A percentile compares a stretch with the other conserved stretches of the same genome.
phyloP scores from a whole-genome alignment of 2,329 filamentous ascomycete species.

The Mycogone perniciosa region DNA sequence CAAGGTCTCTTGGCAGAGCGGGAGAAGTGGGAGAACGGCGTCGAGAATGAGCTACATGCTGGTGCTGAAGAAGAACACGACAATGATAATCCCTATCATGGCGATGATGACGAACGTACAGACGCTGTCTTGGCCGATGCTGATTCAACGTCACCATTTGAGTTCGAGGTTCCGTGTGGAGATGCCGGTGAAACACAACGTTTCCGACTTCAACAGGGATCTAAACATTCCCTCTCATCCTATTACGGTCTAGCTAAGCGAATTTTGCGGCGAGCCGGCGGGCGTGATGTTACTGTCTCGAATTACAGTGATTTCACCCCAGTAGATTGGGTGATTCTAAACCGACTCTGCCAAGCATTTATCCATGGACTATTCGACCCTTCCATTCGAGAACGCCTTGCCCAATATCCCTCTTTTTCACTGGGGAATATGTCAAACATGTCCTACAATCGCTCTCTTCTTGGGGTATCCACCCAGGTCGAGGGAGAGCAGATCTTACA shows the following conservation, averaged over 20 bases:
- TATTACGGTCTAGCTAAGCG: conserved; percentile 46
- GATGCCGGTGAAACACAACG: conserved; percentile 14
- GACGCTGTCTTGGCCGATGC: conserved; percentile 5
- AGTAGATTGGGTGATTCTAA: conserved; percentile 43
- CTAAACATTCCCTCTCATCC: conserved; percentile 34
- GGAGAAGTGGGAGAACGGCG: conserved; percentile 62
- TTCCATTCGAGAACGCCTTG: conserved; percentile 39
- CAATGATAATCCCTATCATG: conserved; percentile 12
- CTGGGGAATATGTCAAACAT: conserved; percentile 23
- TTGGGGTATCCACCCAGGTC: conserved; percentile 46
- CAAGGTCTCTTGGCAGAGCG: conserved; percentile 58
- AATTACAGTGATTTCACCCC: conserved; percentile 37
- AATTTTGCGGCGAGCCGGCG: conserved; percentile 42
- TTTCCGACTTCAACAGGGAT: conserved; percentile 36
- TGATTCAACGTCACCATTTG: conserved; percentile 9
- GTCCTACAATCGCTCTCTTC: conserved; percentile 40
- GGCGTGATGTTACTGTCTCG: conserved; percentile 44
- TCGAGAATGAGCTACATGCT: conserved; percentile 32
- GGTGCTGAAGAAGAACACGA: conserved; percentile 32
- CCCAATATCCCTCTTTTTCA: conserved; percentile 41
- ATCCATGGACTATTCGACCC: conserved; percentile 46
- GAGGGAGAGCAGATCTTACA: conserved; percentile 51
- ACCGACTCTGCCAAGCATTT: conserved; percentile 48
- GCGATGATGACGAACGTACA: conserved; percentile 16
- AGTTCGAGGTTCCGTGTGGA: conserved; percentile 19